Conservation (phyloP, 1,139 yeast genomes). For the Sugiyamaella japonica region DNA sequence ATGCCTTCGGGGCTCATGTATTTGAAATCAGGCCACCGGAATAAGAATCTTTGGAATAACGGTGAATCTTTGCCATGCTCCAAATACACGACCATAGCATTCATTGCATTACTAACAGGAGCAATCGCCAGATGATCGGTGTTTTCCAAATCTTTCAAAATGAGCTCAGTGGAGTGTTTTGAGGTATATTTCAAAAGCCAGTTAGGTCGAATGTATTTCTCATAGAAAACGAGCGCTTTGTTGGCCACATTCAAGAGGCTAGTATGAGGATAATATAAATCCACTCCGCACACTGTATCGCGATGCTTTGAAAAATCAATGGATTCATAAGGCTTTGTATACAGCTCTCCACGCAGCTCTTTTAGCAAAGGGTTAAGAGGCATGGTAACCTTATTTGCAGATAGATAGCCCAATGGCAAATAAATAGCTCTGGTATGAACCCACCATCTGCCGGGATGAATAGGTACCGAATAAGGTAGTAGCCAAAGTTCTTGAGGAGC, state of each 20-base stretch:
- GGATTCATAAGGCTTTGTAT: slow-evolving; percentile 58
- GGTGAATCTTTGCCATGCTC: slow-evolving; percentile 72
- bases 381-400: slow-evolving; percentile 57
- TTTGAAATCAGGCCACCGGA: slow-evolving; percentile 70
- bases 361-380: slow-evolving; percentile 62
- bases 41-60: slow-evolving; percentile 55
- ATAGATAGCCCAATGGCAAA: slow-evolving; percentile 79
- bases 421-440: slow-evolving; percentile 95
- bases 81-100: slow-evolving; percentile 64
- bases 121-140: slow-evolving; percentile 87
- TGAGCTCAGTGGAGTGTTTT: slow-evolving; percentile 57
- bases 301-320: slow-evolving; percentile 72
- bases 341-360: slow-evolving; percentile 75
- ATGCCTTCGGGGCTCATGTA: slow-evolving; percentile 90
- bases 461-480: slow-evolving; percentile 74
- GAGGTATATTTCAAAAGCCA: slow-evolving; percentile 64
- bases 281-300: slow-evolving; percentile 88
- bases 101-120: slow-evolving; percentile 88
- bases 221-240: slow-evolving; percentile 59
- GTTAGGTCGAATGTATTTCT: slow-evolving; percentile 66
- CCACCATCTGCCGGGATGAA: slow-evolving; percentile 99
- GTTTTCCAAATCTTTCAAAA: slow-evolving; percentile 72
- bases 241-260: slow-evolving; percentile 64
- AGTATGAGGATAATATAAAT: slow-evolving; percentile 91
- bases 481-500: slow-evolving; percentile 97